A percentile compares a stretch with the other conserved stretches of the same genome.
Evolutionary conservation across 129 eudicot genomes (phyloP).

Genomic region (Solidago caesia): DNA sequence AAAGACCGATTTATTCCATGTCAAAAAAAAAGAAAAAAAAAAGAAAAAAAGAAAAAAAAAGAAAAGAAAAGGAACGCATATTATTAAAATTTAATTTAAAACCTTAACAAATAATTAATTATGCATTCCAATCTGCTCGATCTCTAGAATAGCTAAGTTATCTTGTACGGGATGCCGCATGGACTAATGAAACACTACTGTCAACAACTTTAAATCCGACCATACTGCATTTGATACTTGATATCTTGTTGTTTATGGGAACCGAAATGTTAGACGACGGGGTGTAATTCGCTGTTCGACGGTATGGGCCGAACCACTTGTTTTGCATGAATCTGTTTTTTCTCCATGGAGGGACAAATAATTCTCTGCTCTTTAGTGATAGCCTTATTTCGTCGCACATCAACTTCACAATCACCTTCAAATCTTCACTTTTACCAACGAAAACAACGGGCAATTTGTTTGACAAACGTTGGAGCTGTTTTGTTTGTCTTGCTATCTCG

Average conservation of each 20-base stretch:
- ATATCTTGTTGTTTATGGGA: constrained; percentile 17
- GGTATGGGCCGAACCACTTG: constrained; percentile 83
- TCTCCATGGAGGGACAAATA: constrained; percentile 85
- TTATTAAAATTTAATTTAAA: too few species aligned
- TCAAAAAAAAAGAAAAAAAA: too few species aligned
- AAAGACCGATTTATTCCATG: too few species aligned
- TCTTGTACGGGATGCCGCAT: constrained; percentile 60
- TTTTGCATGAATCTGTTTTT: constrained; percentile 83
- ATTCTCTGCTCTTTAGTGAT: constrained; percentile 58
- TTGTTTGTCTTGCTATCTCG: constrained; percentile 71
- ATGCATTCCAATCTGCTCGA: too few species aligned
- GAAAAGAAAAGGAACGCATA: too few species aligned
- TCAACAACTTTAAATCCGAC: constrained; percentile 66
- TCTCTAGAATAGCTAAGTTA: constrained; percentile 16
- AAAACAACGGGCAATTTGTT: constrained; percentile 48
- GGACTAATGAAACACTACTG: constrained; percentile 35
- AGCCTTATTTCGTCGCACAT: constrained; percentile 53
- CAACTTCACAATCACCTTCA: constrained; percentile 50
- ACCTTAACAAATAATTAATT: too few species aligned
- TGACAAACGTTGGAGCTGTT: constrained; percentile 32
- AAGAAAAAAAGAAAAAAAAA: too few species aligned
- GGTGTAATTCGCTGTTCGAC: constrained; percentile 46
- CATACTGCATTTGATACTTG: constrained; percentile 52
- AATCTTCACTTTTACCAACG: constrained; percentile 47
- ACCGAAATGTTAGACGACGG: constrained; percentile 21